Base-by-base conservation (phyloP, 768 basidiomycete species). In the Podaxis sp. region DNA sequence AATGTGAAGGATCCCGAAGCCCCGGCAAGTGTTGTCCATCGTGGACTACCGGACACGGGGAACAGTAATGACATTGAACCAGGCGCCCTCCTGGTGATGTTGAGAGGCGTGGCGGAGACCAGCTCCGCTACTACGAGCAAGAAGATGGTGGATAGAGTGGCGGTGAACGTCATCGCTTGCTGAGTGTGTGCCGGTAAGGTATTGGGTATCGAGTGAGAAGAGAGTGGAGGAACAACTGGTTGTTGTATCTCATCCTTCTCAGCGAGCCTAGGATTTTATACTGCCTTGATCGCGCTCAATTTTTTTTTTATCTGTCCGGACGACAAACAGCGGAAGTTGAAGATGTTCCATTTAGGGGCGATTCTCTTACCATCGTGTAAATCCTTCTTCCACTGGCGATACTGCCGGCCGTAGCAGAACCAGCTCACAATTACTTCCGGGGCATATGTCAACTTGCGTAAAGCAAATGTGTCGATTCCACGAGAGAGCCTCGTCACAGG, bases 1-100 rank as follows among this genome's bases (percentile, higher is more conserved):
- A 68, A 37, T 5, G 57, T 40, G 19, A 66, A 59, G 3, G 67
- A 46, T 13, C 60, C 61, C 8, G 52, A 43, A 0, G 57, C 61
- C 17, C 64, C 67, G 6, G 54, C 50, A 38, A 63, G 50, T 17
- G 67, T 68, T 9, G 67, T 65, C 67, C 67, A 68, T 40, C 61
- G 62, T 27, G 57, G 50, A 43, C 64, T 40, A 33, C 54, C 43
- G 15, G 63, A 59, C 1, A 65, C 36, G 2, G 67, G 67, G 43
- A 68, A 68, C 37, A 68, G 57, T 22, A 58, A 55, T 9, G 60
- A 53, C 37, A 46, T 22, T 2, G 38, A 52, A 8, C 57, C 55
- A 22, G 29, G 13, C 19, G 56, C 57, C 13, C 59, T 58, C 24
- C 49, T 55, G 24, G 54, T 38, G 55, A 57, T 53, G 19, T 57